Conservation (phyloP, 2,329 filamentous ascomycete genomes). For the Chaetothyriales sp. region DNA sequence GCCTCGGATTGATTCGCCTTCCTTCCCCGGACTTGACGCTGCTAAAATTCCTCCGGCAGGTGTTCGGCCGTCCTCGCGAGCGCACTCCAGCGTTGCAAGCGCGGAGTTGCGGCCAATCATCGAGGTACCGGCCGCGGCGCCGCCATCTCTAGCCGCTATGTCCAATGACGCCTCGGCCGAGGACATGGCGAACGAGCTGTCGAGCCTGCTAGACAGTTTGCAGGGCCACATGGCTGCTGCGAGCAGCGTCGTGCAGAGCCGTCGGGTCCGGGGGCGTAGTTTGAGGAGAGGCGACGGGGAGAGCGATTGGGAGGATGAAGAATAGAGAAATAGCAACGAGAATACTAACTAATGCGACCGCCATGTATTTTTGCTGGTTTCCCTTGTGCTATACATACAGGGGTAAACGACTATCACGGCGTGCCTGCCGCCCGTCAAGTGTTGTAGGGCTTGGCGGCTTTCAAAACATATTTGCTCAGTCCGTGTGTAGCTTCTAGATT, state of each 20-base stretch:
- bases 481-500: too few species aligned
- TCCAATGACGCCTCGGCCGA: slow-evolving; percentile 26
- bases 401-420: too few species aligned
- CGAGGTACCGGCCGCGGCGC: slow-evolving; percentile 26
- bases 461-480: too few species aligned
- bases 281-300: slow-evolving; percentile 6
- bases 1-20: slow-evolving; percentile 8
- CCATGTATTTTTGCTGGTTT: too few species aligned
- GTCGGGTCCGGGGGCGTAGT: slow-evolving; percentile 9
- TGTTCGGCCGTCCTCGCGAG: slow-evolving; percentile 2
- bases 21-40: slow-evolving; percentile 5
- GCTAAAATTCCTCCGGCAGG: not conserved
- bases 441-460: too few species aligned
- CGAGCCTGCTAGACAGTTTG: slow-evolving; percentile 29
- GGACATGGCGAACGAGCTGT: slow-evolving; percentile 27
- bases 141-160: slow-evolving; percentile 28
- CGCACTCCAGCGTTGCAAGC: not conserved
- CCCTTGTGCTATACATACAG: too few species aligned
- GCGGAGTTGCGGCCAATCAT: slow-evolving; percentile 12
- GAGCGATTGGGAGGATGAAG: slow-evolving; percentile 10
- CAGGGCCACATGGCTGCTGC: slow-evolving; percentile 27
- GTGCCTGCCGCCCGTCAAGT: too few species aligned
- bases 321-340: slow-evolving; percentile 1
- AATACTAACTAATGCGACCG: not conserved
- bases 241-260: slow-evolving; percentile 20